phyloP scores from a whole-genome alignment of 345 rosid genomes.

The Salix koriyanagi region DNA sequence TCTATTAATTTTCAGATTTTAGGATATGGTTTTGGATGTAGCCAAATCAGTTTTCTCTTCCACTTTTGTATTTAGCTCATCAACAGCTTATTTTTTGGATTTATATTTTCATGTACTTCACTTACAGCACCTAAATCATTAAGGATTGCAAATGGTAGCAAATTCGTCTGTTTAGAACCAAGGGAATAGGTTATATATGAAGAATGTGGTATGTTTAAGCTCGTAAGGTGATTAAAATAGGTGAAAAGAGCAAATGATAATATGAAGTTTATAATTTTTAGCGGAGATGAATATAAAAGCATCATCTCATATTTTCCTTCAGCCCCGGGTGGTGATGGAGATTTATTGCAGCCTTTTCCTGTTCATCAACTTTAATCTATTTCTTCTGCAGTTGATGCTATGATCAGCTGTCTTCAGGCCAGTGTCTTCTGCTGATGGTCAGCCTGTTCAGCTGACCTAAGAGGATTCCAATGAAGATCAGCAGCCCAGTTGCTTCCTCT shows the following conservation, averaged over 20 bases:
- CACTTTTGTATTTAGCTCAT: conserved; percentile 68
- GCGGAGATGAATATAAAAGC: neutral
- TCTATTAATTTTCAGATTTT: conserved; percentile 22
- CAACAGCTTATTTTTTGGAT: conserved; percentile 70
- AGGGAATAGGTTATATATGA: neutral
- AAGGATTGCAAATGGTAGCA: neutral
- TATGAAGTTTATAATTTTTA: neutral
- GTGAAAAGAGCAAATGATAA: neutral
- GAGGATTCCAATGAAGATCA: no score
- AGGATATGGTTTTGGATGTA: conserved; percentile 60
- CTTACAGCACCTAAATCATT: neutral
- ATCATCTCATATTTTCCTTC: neutral
- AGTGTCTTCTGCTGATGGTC: no score
- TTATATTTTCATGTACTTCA: conserved; percentile 44
- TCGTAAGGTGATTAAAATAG: neutral
- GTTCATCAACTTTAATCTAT: no score
- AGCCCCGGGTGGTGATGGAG: no score
- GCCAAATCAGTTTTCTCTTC: conserved; percentile 80
- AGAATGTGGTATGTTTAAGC: neutral
- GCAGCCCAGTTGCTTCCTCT: no score
- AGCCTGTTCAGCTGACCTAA: no score
- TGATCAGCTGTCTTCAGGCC: no score
- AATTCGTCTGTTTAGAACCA: neutral
- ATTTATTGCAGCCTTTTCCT: no score
- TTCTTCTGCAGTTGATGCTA: no score